phyloP scores from a whole-genome alignment of 1,139 yeast genomes.

The Arxiozyma heterogenica region DNA sequence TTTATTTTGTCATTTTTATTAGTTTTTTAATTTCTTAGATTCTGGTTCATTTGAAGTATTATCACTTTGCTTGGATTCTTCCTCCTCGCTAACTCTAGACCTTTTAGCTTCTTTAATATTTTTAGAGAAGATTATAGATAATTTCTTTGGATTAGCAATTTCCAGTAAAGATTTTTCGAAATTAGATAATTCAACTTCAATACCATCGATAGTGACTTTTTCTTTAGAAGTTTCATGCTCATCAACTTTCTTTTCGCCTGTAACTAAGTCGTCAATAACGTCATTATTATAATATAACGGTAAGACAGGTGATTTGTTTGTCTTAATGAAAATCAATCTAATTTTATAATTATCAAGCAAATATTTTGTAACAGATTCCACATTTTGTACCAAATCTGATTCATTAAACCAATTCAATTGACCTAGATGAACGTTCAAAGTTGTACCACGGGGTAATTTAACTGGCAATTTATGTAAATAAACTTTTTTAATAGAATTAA shows the following conservation, averaged over 20 bases:
- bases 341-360: constrained; percentile 42
- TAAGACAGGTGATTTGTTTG: constrained; percentile 66
- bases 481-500: constrained; percentile 51
- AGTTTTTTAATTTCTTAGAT: constrained; percentile 15
- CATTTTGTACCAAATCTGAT: constrained; percentile 42
- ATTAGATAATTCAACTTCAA: constrained; percentile 41
- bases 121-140: constrained; percentile 33
- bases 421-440: constrained; percentile 62
- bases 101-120: constrained; percentile 32
- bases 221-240: constrained; percentile 30
- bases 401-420: constrained; percentile 36
- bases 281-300: constrained; percentile 69
- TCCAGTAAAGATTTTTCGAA: constrained; percentile 76
- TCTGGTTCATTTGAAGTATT: constrained; percentile 14
- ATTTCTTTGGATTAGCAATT: constrained; percentile 60
- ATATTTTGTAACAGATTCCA: constrained; percentile 45
- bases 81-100: constrained; percentile 19
- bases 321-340: constrained; percentile 60
- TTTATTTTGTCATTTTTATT: neutral
- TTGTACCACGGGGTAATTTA: constrained; percentile 68
- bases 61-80: constrained; percentile 11
- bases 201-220: constrained; percentile 33
- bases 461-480: constrained; percentile 48
- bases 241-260: constrained; percentile 19
- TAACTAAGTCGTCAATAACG: constrained; percentile 41